phyloP scores from a whole-genome alignment of 2,329 filamentous ascomycete species.

The Trichoderma sp. region DNA sequence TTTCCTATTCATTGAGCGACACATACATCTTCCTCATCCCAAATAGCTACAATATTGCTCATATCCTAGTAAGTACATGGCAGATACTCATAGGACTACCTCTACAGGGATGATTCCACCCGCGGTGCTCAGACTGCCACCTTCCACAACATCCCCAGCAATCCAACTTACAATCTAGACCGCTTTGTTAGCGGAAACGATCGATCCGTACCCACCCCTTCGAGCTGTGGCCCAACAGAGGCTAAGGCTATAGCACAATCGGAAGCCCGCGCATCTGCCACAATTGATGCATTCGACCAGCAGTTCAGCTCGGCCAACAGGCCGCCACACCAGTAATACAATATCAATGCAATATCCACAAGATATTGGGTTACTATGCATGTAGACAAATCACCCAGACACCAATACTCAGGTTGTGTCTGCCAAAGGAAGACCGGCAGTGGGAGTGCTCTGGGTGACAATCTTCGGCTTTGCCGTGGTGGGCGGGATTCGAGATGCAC shows the following conservation, averaged over 20 bases:
- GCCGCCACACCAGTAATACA: not conserved
- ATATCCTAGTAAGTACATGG: not conserved
- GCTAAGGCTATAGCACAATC: not conserved
- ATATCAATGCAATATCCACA: not conserved
- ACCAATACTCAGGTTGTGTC: accelerated
- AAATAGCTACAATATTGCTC: too few species aligned
- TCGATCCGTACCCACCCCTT: not conserved
- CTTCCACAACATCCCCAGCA: not conserved
- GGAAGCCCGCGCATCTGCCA: not conserved
- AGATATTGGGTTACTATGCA: not conserved
- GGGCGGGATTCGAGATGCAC: not conserved
- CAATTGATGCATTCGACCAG: not conserved
- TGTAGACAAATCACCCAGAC: not conserved
- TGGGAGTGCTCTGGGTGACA: too few species aligned
- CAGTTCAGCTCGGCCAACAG: not conserved
- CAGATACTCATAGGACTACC: not conserved
- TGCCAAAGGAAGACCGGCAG: not conserved
- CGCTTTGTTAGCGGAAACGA: not conserved
- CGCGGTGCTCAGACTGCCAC: not conserved
- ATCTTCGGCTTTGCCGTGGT: not conserved
- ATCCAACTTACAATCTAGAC: not conserved
- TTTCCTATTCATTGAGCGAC: not conserved
- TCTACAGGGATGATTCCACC: not conserved
- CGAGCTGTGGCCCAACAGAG: not conserved
- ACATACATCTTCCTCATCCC: too few species aligned